phyloP scores from a whole-genome alignment of 2,329 filamentous ascomycete species.

The Hymenoscyphus fraxineus region DNA sequence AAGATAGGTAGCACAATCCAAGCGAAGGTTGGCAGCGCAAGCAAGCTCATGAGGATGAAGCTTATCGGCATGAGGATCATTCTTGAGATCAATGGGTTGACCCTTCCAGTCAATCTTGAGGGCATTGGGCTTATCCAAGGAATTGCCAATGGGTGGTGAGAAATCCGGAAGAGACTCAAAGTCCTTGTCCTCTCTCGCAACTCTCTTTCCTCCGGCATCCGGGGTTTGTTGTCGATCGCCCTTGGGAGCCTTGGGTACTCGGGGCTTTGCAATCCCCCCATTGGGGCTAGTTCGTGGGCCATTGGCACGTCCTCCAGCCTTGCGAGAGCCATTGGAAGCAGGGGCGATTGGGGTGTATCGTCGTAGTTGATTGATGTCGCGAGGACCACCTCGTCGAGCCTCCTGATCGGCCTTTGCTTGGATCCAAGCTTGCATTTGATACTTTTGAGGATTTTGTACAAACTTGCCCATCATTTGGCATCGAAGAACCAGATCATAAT shows the following conservation, averaged over 20 bases:
- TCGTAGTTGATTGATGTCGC: neutral
- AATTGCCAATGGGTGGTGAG: constrained; percentile 64
- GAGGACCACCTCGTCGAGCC: constrained; percentile 19
- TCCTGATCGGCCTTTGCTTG: constrained; percentile 25
- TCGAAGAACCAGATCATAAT: constrained; percentile 51
- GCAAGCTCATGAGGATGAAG: constrained; percentile 75
- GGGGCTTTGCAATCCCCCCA: constrained; percentile 9
- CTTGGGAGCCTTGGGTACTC: constrained; percentile 13
- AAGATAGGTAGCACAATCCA: constrained; percentile 84
- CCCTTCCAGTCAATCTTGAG: constrained; percentile 89
- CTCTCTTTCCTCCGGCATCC: constrained; percentile 41
- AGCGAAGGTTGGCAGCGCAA: constrained; percentile 72
- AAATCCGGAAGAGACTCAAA: constrained; percentile 69
- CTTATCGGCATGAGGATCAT: constrained; percentile 64
- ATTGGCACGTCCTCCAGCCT: constrained; percentile 11
- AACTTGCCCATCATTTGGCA: constrained; percentile 39
- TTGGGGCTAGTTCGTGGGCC: constrained; percentile 6
- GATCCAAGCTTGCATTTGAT: constrained; percentile 20
- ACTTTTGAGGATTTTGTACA: neutral
- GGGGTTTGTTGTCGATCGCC: constrained; percentile 28
- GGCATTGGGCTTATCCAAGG: constrained; percentile 63
- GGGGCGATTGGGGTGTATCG: constrained; percentile 32
- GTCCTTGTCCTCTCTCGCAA: constrained; percentile 78
- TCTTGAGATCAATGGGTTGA: constrained; percentile 68
- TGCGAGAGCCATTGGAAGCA: constrained; percentile 17